Base-by-base conservation (phyloP, 345 rosid species). In the Aethionema arabicum region DNA sequence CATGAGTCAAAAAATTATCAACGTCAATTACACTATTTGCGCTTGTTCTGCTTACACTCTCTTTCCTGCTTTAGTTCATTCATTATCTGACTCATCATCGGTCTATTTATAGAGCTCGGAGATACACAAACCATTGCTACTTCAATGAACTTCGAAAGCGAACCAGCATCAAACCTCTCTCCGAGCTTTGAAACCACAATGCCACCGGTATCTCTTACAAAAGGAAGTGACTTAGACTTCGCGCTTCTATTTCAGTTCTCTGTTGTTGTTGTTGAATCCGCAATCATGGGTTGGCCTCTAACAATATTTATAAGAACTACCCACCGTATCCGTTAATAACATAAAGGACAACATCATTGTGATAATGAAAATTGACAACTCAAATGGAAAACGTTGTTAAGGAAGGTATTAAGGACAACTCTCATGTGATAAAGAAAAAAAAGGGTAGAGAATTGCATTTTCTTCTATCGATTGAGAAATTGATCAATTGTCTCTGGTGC, bases 281-380 rank as follows among this genome's bases (percentile, higher is more conserved):
- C 40, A 13, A 79, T 56, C 27, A 77, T 80, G 0, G 72, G 72
- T 15, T 59, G 70, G 14, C 88, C 78, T 0, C 83, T 83, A 12
- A 83, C 67, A 41, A 79, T 63, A 73, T 82, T 83, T 13, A 85
- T 32, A 0, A 85, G 76, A 55, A 82, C 72, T 14, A 85, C 78
- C 4, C 88, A n/a, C n/a, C n/a, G n/a, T n/a, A n/a, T n/a, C n/a
- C n/a, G n/a, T n/a, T n/a, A n/a, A n/a, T n/a, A n/a, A n/a, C n/a
- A n/a, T n/a, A n/a, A n/a, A n/a, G n/a, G n/a, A n/a, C n/a, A n/a
- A n/a, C n/a, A n/a, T n/a, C n/a, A n/a, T n/a, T n/a, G n/a, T n/a
- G n/a, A n/a, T n/a, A n/a, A n/a, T n/a, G n/a, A n/a, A n/a, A n/a
- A n/a, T n/a, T n/a, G n/a, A n/a, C n/a, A n/a, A n/a, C n/a, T n/a